Evolutionary conservation across 2,329 filamentous ascomycete species (phyloP), one percentile per base, ranked within the genome.

Genomic region (Zymoseptoria ardabiliae): DNA sequence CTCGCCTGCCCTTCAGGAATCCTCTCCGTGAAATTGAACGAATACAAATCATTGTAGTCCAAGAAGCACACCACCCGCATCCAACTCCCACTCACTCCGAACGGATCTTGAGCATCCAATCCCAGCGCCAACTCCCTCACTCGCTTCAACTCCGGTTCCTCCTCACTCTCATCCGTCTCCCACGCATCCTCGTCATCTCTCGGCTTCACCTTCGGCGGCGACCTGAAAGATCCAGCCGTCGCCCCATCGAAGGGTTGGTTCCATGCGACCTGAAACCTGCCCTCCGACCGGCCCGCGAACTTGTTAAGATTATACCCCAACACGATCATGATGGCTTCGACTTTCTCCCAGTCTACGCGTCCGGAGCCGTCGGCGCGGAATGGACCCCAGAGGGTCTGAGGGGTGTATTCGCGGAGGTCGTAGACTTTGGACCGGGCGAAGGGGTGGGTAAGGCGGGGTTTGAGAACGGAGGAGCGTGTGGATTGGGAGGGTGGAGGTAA

Each of bases 261-360:
- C 81, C 83, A 86, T n/a, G 82, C 74, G 23, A 78, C 74, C 11
- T 72, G 73, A 59, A 85, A 81, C 2, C 81, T 73, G 2, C 76
- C 75, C 19, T 77, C 76, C 7, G 68, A 68, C 11, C 77, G 67
- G 54, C 71, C 68, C 22, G 66, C 74, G 64, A 82, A 81, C 9
- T 73, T 69, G 48, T 76, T 72, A 55, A 88, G 77, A 69, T 90
- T 91, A 68, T 82, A 79, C 3, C 81, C 82, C 3, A 92, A 72
- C 2, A 87, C 83, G 3, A 91, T 77, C 78, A 91, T 83, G 57
- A 91, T 82, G 8, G 87, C 85, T 72, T 92, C 89, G 10, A 91
- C 75, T 75, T 89, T 90, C 72, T 92, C 88, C 89, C 89, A 93
- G 72, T 93, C 88, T 0, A 90, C 85, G 4, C 74, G 72, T 19